Evolutionary conservation across 441 rosid species (phyloP), one percentile per base, ranked within the genome.

Genomic region (Populus hybrid): DNA sequence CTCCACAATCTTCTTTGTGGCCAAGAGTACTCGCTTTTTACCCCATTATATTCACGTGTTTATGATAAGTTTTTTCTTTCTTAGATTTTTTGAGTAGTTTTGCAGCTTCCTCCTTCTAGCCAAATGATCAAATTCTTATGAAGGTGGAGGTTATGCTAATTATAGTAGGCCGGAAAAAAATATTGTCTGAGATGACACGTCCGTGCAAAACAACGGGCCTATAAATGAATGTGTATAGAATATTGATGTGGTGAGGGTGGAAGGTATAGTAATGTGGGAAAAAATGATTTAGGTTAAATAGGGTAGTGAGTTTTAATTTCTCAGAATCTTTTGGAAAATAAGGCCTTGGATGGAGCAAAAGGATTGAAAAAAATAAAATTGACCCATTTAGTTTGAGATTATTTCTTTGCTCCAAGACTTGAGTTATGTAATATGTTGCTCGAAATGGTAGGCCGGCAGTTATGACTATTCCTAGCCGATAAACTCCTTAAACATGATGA

Each of bases 321-420:
- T 28, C 18, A n/a, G 64, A 77, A 77, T 77, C 64, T 63, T 53
- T 61, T 56, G n/a, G 42, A 26, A 53, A 11, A 61, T 63, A n/a
- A 24, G 68, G 18, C 16, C 23, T 28, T 20, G 71, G 26, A 7
- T 56, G 35, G 16, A 40, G 69, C 63, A 40, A 26, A 63, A 63
- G 7, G 14, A 3, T 38, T 35, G 50, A 35, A 38, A 70, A 38
- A 28, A 35, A 26, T 64, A 31, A 29, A 45, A 63, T 42, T 5
- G 33, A 28, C 12, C 64, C 36, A 9, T 50, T 4, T 42, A 6
- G 28, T 64, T 65, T 28, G 70, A 38, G 63, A 64, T 74, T 9
- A 21, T 26, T 23, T 35, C 70, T 35, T 67, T 35, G 70, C 66
- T n/a, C 33, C 66, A 9, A 24, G 24, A n/a, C 11, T 18, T 28